Evolutionary conservation across 2,329 filamentous ascomycete species (phyloP).

Genomic region (Trichoderma sp.): DNA sequence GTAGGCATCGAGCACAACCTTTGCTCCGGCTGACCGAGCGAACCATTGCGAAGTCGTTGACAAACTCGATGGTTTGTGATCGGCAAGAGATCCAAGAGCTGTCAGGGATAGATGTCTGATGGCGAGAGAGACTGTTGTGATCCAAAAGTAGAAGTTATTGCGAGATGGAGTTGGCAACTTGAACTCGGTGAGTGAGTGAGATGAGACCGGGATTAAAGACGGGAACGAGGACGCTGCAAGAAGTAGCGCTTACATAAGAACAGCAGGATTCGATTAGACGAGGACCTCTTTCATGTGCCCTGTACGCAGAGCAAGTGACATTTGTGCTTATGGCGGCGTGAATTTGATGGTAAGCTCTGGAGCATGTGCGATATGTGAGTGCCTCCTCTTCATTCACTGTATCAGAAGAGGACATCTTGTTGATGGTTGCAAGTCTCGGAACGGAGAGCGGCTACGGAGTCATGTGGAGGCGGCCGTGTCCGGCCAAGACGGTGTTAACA

Average conservation of each 20-base stretch:
- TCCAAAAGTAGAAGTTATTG: neutral
- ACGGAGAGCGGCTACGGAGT: neutral
- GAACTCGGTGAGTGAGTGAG: neutral
- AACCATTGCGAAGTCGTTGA: neutral
- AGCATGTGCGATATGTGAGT: neutral
- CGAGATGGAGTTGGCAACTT: neutral
- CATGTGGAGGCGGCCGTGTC: neutral
- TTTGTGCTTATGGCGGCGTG: neutral
- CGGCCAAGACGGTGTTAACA: too few species aligned
- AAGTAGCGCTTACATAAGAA: neutral
- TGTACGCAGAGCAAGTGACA: too few species aligned
- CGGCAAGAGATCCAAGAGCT: too few species aligned
- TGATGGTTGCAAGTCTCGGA: neutral
- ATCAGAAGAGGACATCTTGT: neutral
- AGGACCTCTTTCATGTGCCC: too few species aligned
- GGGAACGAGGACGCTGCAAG: neutral
- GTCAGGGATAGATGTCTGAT: neutral
- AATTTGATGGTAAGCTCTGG: neutral
- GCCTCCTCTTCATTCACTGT: neutral
- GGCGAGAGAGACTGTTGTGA: neutral
- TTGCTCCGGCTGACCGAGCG: conserved; percentile 20
- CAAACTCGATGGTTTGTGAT: neutral
- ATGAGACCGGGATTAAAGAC: neutral
- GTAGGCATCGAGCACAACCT: conserved; percentile 19
- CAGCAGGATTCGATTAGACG: neutral